phyloP scores from a whole-genome alignment of 1,139 yeast species.

The Lodderomyces oxycetoniae region DNA sequence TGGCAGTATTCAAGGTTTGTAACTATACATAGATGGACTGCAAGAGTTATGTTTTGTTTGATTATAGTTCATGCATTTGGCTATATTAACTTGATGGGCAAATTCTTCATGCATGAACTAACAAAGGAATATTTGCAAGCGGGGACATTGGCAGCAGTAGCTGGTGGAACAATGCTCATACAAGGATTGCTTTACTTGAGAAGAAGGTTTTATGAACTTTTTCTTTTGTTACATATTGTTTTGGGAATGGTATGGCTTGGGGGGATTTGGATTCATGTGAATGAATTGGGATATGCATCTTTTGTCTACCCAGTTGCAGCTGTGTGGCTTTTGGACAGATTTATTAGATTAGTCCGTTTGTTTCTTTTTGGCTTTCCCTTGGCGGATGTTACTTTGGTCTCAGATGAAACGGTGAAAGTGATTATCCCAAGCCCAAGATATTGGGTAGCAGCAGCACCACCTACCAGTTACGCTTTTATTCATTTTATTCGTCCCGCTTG shows the following conservation, averaged over 20 bases:
- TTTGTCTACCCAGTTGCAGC: conserved; percentile 37
- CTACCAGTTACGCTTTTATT: conserved; percentile 52
- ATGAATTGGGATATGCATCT: conserved; percentile 34
- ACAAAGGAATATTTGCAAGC: conserved; percentile 11
- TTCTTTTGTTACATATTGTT: conserved; percentile 36
- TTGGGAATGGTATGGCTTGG: conserved; percentile 38
- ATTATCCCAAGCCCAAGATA: conserved; percentile 35
- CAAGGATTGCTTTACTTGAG: conserved; percentile 41
- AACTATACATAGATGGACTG: conserved; percentile 36
- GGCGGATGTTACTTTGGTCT: conserved; percentile 30
- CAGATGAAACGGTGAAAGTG: conserved; percentile 39
- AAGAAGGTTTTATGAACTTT: conserved; percentile 41
- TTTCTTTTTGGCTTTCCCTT: conserved; percentile 35
- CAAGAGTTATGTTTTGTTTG: conserved; percentile 27
- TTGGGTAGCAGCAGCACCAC: conserved; percentile 36
- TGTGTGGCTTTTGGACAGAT: conserved; percentile 43
- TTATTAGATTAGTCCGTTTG: conserved; percentile 34
- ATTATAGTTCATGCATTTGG: conserved; percentile 37
- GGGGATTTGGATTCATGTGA: conserved; percentile 43
- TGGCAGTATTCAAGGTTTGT: conserved; percentile 37
- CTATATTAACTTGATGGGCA: conserved; percentile 20
- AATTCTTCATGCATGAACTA: conserved; percentile 5
- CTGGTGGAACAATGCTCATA: conserved; percentile 30
- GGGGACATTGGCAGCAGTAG: conserved; percentile 31
- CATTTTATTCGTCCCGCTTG: conserved; percentile 36